Base-by-base conservation (phyloP, 768 basidiomycete genomes). In the Collybiopsis luxurians region DNA sequence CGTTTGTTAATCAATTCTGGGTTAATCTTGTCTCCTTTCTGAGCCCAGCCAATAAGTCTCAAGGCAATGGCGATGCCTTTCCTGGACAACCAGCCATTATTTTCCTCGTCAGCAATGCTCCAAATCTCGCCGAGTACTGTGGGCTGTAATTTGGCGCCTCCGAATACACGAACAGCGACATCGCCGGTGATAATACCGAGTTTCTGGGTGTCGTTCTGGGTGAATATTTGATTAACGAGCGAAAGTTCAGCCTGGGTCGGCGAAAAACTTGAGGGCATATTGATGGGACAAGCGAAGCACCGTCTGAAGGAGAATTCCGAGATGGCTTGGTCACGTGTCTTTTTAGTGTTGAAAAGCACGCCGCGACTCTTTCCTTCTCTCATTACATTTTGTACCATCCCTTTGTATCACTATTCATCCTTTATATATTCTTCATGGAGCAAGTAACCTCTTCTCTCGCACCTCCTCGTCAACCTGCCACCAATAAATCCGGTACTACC, bases 1-100 rank as follows among this genome's bases (percentile, higher is more conserved):
- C 95, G 79, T 79, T 87, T 89, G 61, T 73, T 75, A 56, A 89
- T 73, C 52, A 90, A 72, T 45, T 85, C 83, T 28, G 79, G 75
- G 1, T 82, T 77, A 36, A 90, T 69, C 59, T 79, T 79, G 67
- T 90, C 89, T 61, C 87, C 94, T 63, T 87, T 87, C 77, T 98
- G 97, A 2, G 94, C 90, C 79, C 90, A 91, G 3, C 90, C 94
- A 59, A 99, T 93, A 50, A 98, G 79, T 56, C 97, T 81, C n/a
- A 96, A 78, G 26, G 92, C 95, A 59, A 90, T 78, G 17, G 92
- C 86, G 63, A 94, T 91, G 43, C 91, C 90, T 67, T 92, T 95
- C 61, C 83, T 85, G 11, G 93, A 87, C 53, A 99, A 82, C 75
- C 87, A 94, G 2, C 97, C 97, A 59, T 91, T 91, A 77, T 98